A percentile compares a stretch with the other conserved stretches of the same genome.
Conservation (phyloP, 306 rosid genomes). For the Lagenaria siceraria region DNA sequence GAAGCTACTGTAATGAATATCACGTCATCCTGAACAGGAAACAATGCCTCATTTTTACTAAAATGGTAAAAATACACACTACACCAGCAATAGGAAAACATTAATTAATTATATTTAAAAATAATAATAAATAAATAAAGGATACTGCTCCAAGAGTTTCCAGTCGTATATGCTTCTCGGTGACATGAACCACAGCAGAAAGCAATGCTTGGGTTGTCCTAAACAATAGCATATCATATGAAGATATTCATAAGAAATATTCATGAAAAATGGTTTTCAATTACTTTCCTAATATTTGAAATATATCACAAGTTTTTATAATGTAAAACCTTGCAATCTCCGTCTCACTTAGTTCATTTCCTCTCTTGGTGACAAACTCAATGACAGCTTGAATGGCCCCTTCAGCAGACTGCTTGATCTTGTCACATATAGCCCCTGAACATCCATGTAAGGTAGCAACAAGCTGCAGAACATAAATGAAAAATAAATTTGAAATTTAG, state of each 20-base stretch:
- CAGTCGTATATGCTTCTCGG: constrained; percentile 75
- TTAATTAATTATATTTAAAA: neutral
- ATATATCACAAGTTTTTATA: constrained; percentile 3
- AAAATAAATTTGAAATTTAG: neutral
- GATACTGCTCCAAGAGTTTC: constrained; percentile 99
- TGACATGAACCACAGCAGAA: constrained; percentile 60
- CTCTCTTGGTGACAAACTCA: constrained; percentile 73
- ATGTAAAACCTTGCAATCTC: constrained; percentile 73
- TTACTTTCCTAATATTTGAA: constrained; percentile 9
- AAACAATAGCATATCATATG: constrained; percentile 16
- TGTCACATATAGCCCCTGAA: constrained; percentile 75
- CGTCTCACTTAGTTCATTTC: constrained; percentile 57
- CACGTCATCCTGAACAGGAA: neutral
- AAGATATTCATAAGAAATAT: neutral
- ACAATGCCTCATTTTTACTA: neutral
- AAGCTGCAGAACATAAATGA: constrained; percentile 41
- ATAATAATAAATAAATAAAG: constrained; percentile 20
- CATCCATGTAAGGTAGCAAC: constrained; percentile 77
- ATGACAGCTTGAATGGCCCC: constrained; percentile 90
- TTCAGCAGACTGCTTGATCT: constrained; percentile 90
- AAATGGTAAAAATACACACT: neutral
- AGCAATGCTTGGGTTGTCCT: constrained; percentile 87
- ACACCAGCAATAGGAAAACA: neutral
- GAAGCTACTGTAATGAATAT: neutral
- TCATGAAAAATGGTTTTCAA: constrained; percentile 11